Conservation (phyloP, 805 yeast genomes). For the Wickerhamomyces rabaulensis region DNA sequence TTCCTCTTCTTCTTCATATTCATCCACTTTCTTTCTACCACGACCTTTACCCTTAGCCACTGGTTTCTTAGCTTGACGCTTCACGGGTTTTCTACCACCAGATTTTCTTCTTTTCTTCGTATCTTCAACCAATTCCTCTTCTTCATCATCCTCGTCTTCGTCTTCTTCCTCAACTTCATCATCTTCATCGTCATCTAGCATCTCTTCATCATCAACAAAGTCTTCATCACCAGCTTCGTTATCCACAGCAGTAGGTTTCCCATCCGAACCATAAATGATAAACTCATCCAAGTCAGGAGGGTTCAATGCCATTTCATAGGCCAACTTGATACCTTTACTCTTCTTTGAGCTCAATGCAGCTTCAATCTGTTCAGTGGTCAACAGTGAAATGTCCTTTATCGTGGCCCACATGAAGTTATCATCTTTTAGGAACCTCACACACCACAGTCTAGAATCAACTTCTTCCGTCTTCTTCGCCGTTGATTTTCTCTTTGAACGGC, state of each 20-base stretch:
- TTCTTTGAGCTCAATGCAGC: constrained; percentile 32
- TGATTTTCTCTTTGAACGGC: constrained; percentile 8
- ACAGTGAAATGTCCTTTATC: constrained; percentile 41
- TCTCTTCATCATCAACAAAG: constrained; percentile 16
- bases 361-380: constrained; percentile 38
- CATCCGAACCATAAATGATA: constrained; percentile 36
- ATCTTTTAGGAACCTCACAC: constrained; percentile 66
- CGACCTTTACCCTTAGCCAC: constrained; percentile 6
- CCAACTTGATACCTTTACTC: constrained; percentile 40
- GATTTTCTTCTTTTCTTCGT: constrained; percentile 14
- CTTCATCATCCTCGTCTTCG: constrained; percentile 16
- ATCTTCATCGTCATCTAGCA: constrained; percentile 22
- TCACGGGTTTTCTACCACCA: constrained; percentile 7
- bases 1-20: constrained; percentile 1
- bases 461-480: not conserved
- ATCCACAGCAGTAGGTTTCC: constrained; percentile 30
- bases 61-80: constrained; percentile 11
- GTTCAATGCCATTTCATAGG: constrained; percentile 50
- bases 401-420: constrained; percentile 69
- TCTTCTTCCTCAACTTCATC: constrained; percentile 23
- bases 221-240: constrained; percentile 30
- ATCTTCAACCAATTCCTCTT: constrained; percentile 6
- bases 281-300: constrained; percentile 45
- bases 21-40: constrained; percentile 6
- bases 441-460: constrained; percentile 29